Percentiles rank a stretch among this genome's conserved stretches.
phyloP scores from a whole-genome alignment of 306 rosid genomes.

The Cucumis melo region DNA sequence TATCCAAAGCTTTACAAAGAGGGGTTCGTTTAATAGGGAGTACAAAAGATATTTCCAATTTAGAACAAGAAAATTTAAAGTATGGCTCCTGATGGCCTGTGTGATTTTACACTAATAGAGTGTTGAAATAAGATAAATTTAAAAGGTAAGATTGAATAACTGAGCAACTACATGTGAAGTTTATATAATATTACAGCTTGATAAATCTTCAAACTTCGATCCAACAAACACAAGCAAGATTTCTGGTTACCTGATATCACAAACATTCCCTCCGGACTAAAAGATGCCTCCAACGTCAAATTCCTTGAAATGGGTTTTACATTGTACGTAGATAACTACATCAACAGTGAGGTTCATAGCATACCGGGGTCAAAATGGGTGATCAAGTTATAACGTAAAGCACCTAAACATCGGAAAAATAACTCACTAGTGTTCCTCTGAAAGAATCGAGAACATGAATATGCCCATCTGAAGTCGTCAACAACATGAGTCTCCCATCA shows the following conservation, averaged over 20 bases:
- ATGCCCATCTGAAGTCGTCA: slow-evolving; percentile 75
- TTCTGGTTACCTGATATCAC: slow-evolving; percentile 57
- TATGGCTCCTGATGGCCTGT: no score
- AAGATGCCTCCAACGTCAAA: slow-evolving; percentile 90
- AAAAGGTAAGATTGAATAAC: not conserved
- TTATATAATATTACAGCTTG: not conserved
- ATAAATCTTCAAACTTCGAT: not conserved
- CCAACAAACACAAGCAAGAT: not conserved
- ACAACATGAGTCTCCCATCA: slow-evolving; percentile 86
- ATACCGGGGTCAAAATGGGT: slow-evolving; percentile 2
- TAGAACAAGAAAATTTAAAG: no score
- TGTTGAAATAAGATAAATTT: no score
- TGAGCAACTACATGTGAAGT: not conserved
- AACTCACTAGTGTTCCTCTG: slow-evolving; percentile 82
- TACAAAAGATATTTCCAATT: no score
- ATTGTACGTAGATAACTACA: slow-evolving; percentile 65
- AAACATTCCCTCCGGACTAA: slow-evolving; percentile 95
- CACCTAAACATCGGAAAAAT: not conserved
- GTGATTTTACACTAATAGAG: no score
- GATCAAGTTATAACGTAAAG: slow-evolving; percentile 6
- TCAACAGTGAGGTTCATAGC: slow-evolving; percentile 1
- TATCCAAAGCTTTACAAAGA: no score
- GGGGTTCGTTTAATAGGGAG: no score
- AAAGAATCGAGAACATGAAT: slow-evolving; percentile 89
- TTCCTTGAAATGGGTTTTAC: slow-evolving; percentile 60